Conservation (phyloP, 1,139 yeast genomes). For the Kluyveromyces sp. region DNA sequence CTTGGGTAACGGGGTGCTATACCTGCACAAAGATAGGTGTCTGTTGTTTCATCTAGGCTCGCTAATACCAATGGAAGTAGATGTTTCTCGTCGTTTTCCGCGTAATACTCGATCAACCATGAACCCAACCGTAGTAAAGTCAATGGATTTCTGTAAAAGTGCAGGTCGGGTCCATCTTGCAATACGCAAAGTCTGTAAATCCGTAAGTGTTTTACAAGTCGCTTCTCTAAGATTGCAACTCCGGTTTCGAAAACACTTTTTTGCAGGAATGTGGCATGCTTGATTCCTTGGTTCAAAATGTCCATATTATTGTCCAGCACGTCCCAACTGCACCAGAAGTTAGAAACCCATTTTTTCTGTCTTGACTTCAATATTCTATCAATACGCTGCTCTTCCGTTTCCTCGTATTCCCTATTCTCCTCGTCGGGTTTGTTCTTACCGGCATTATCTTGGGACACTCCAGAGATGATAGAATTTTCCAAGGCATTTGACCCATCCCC, state of each 20-base stretch:
- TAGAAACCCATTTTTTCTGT: conserved; percentile 73
- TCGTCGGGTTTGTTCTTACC: conserved; percentile 20
- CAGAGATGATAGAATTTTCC: background rate
- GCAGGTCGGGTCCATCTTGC: conserved; percentile 81
- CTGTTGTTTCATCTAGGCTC: conserved; percentile 63
- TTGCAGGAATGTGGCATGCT: conserved; percentile 74
- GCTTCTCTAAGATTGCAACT: conserved; percentile 76
- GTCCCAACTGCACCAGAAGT: conserved; percentile 96
- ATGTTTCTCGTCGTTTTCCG: conserved; percentile 62
- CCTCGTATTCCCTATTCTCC: conserved; percentile 24
- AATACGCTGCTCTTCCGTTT: conserved; percentile 35
- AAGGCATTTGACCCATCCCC: conserved; percentile 32
- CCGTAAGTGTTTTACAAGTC: conserved; percentile 68
- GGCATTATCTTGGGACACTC: background rate
- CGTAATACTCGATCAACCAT: conserved; percentile 87
- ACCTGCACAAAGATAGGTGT: conserved; percentile 84
- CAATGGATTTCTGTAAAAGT: conserved; percentile 74
- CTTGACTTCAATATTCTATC: conserved; percentile 39
- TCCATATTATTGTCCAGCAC: conserved; percentile 60
- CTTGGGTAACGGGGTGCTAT: conserved; percentile 77
- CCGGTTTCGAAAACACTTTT: conserved; percentile 85
- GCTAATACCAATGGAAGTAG: conserved; percentile 84
- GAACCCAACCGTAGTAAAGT: conserved; percentile 76
- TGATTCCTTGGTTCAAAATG: conserved; percentile 59
- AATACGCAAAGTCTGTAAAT: conserved; percentile 81